Evolutionary conservation across 1,139 yeast genomes (phyloP), one percentile per base, ranked within the genome.

Genomic region (Yamadazyma diospyri): DNA sequence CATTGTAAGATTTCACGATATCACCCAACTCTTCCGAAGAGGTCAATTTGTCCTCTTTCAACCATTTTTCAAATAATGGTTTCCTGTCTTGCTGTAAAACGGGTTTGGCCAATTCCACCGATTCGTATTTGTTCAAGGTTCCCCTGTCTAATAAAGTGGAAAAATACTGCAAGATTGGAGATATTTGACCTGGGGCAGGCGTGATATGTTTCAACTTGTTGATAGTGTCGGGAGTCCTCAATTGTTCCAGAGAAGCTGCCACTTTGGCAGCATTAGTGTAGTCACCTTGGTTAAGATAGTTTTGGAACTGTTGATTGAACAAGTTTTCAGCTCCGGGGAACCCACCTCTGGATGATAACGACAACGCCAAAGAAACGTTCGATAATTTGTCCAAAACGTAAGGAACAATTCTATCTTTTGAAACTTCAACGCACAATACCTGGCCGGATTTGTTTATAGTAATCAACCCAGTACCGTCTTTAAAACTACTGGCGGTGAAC

Each of bases 1-100:
- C 97, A 41, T 61, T 63, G 54, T 78, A 79, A 33, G 95, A 85
- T 55, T 92, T 86, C 43, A 92, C 95, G 50, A 89, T 76, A 55
- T 94, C 99, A 64, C 98, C 99, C 47, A 94, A 75, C 61, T 89
- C 97, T 66, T 94, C 99, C 11, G 96, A 86, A 34, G 85, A 80
- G 41, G 92, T 92, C 48, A 94, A 76, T 61, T 92, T 92, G 57
- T 88, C 94, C 60, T 92, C 97, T 58, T 84, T 83, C 58, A 92
- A 77, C 94, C 97, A 94, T 64, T 89, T 92, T 63, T 94, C 98
- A 48, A 92, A 82, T 45, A 94, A 69, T 41, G 89, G 95, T 53
- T 86, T 84, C 59, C 97, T 85, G 58, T 88, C 95, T 66, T 92
- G 97, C 61, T 87, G 96, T 55, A 94, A 71, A 6, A 94, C 95